Conservation (phyloP, 768 basidiomycete species). For the Macrolepiota albuminosa region DNA sequence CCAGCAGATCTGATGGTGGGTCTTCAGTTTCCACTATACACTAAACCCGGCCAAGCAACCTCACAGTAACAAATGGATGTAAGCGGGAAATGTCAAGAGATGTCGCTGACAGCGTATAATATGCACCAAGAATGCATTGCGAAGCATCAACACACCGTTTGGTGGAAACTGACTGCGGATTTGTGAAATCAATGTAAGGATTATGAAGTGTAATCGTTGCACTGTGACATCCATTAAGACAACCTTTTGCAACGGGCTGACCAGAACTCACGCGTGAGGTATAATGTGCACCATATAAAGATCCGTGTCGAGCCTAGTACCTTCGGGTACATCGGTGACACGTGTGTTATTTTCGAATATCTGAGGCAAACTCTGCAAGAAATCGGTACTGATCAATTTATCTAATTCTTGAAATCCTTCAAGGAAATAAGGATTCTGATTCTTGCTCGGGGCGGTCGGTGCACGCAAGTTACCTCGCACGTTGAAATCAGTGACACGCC, state of each 20-base stretch:
- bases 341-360: slow-evolving; percentile 59
- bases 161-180: slow-evolving; percentile 62
- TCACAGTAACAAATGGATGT: slow-evolving; percentile 78
- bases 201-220: slow-evolving; percentile 87
- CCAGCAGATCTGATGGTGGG: slow-evolving; percentile 68
- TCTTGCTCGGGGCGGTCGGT: slow-evolving; percentile 61
- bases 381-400: slow-evolving; percentile 58
- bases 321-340: slow-evolving; percentile 55
- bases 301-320: slow-evolving; percentile 69
- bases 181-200: slow-evolving; percentile 72
- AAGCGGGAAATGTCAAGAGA: slow-evolving; percentile 76
- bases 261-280: slow-evolving; percentile 68
- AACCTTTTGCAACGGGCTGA: slow-evolving; percentile 9
- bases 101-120: slow-evolving; percentile 75
- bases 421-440: slow-evolving; percentile 65
- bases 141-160: slow-evolving; percentile 73
- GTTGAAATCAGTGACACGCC: slow-evolving; percentile 80
- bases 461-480: slow-evolving; percentile 69
- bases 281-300: slow-evolving; percentile 84
- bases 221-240: slow-evolving; percentile 30
- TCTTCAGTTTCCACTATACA: background rate
- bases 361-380: slow-evolving; percentile 67
- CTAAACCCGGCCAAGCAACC: slow-evolving; percentile 27
- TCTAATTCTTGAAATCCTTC: slow-evolving; percentile 71
- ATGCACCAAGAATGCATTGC: slow-evolving; percentile 66